These are phyloP conservation scores for Paramecium tetraurelia DNA, from an alignment of 73 alveolate genomes.

Conservation along the genomic window DNA sequence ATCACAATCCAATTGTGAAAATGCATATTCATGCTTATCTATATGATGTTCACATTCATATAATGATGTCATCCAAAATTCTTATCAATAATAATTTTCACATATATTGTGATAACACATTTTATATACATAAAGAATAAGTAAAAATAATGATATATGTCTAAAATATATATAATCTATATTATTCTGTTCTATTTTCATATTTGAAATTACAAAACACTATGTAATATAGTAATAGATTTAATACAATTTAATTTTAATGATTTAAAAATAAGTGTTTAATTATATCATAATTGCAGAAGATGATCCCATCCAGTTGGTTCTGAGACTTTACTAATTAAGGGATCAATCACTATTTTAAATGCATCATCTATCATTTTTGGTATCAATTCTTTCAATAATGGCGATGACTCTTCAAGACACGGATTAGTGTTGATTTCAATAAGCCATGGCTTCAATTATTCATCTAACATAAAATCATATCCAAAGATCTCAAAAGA, in stretches of 20 bases:
- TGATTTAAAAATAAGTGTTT: neutral
- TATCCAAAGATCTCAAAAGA: conserved; percentile 95
- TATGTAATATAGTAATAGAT: too few relatives aligned
- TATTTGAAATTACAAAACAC: neutral
- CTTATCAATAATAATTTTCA: neutral
- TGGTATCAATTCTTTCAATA: conserved; percentile 82
- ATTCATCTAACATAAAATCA: conserved; percentile 91
- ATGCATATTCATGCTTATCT: neutral
- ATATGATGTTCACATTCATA: neutral
- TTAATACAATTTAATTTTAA: neutral
- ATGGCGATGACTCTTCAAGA: conserved; percentile 81
- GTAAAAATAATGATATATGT: too few relatives aligned
- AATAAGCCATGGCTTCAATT: conserved; percentile 84
- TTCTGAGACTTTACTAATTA: neutral
- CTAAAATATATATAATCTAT: too few relatives aligned
- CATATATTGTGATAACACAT: too few relatives aligned
- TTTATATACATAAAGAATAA: too few relatives aligned
- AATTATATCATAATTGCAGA: neutral
- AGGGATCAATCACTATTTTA: conserved; percentile 47
- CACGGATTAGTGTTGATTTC: conserved; percentile 96
- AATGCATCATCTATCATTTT: conserved; percentile 71
- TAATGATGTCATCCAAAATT: neutral
- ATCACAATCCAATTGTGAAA: neutral
- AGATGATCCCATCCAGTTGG: conserved; percentile 21
- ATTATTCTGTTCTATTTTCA: too few relatives aligned